Evolutionary conservation across 2,329 filamentous ascomycete species (phyloP).

Genomic region (Beauveria varroae): DNA sequence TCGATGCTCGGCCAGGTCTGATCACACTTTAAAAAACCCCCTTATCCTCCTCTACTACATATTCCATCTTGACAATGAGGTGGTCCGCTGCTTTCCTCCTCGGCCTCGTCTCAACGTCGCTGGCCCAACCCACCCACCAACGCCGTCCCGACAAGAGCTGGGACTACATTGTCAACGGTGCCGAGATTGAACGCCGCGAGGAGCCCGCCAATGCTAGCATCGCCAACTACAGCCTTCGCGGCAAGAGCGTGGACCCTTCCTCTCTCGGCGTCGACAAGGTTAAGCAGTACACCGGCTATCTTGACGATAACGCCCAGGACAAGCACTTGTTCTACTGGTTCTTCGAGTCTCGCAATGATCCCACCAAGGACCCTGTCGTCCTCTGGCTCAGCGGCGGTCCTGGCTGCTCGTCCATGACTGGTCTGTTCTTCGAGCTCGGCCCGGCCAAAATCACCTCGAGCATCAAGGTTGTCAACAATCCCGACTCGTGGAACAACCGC

Average conservation of each 20-base stretch:
- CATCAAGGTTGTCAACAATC: conserved; percentile 75
- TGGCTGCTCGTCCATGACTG: conserved; percentile 93
- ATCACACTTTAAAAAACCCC: background rate
- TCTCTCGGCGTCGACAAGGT: conserved; percentile 82
- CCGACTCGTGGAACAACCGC: conserved; percentile 91
- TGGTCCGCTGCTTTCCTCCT: conserved; percentile 6
- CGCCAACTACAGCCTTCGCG: conserved; percentile 78
- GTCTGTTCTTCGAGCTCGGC: conserved; percentile 95
- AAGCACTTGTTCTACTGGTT: conserved; percentile 99
- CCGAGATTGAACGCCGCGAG: conserved; percentile 66
- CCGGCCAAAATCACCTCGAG: conserved; percentile 81
- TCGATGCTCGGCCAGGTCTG: background rate
- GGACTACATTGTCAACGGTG: conserved; percentile 85
- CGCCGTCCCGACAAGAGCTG: conserved; percentile 75
- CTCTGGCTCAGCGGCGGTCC: conserved; percentile 95
- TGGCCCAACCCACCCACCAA: conserved; percentile 3
- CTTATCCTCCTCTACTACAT: background rate
- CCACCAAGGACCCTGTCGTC: conserved; percentile 90
- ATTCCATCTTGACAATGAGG: conserved; percentile 1
- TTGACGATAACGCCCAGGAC: conserved; percentile 92
- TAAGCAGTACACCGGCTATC: conserved; percentile 97
- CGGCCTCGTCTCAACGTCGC: conserved; percentile 3
- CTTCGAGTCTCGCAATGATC: conserved; percentile 97
- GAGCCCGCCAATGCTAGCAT: conserved; percentile 71
- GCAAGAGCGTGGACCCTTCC: conserved; percentile 84